Base-by-base conservation (phyloP, 305 asterid species). In the Plantago coronopus region DNA sequence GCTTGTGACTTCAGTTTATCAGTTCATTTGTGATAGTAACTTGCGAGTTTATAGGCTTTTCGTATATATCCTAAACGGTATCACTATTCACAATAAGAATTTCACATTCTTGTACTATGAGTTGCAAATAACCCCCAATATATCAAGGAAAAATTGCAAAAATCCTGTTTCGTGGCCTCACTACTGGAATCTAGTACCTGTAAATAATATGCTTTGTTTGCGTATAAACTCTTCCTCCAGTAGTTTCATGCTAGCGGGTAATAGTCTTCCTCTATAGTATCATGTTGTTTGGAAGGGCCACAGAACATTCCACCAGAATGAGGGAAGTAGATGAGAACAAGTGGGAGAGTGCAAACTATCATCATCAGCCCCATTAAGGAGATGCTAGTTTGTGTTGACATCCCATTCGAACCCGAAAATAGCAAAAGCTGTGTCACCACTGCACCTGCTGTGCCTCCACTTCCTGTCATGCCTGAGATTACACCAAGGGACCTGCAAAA, bases 381-480 rank as follows among this genome's bases (percentile, higher is more conserved):
- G 23, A 83, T 86, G 37, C 87, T 73, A 0, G 63, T 63, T 54
- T 86, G 70, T 1, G 91, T 81, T 2, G 95, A 54, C 42, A 79
- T 55, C 1, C 40, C 54, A 59, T 45, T 68, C 37, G 78, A 45
- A 57, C 87, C 89, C 3, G 89, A 78, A 64, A 85, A 80, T 11
- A 80, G 72, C 20, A 80, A 45, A 7, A 75, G 22, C 17, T 85
- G 87, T 13, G 87, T 85, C 21, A 75, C 58, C 7, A 76, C 89
- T 17, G 89, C 89, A 2, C 94, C 94, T 17, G 80, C 0, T 1
- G 89, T 80, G 48, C 89, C 87, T 7, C 87, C 86, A 54, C 89
- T 76, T 23, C 89, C 89, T 0, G 87, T 78, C 84, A 85, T 75
- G 49, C 94, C 89, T 18, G 87, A 78, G 57, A 85, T 75, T 29